phyloP scores from a whole-genome alignment of 1,139 yeast genomes.

The Debaryomycetaceae sp. region DNA sequence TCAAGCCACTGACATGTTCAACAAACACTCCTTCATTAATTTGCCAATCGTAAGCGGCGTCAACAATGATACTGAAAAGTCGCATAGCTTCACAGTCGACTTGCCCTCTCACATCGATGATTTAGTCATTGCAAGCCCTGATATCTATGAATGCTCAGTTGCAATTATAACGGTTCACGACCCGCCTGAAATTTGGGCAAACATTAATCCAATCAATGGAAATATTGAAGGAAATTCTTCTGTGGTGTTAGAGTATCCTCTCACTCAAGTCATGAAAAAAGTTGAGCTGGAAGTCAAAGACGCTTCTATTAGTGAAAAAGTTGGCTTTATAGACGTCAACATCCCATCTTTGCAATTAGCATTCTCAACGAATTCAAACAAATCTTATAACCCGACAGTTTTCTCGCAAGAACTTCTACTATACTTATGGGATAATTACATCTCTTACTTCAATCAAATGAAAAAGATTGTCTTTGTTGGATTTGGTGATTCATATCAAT shows the following conservation, averaged over 20 bases:
- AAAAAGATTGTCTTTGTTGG: slow-evolving; percentile 78
- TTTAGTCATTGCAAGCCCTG: slow-evolving; percentile 73
- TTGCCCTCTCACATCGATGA: slow-evolving; percentile 55
- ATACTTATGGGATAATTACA: slow-evolving; percentile 87
- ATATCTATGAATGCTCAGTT: slow-evolving; percentile 60
- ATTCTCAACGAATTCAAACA: slow-evolving; percentile 14
- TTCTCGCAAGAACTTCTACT: slow-evolving; percentile 74
- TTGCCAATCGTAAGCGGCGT: slow-evolving; percentile 54
- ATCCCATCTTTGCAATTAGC: slow-evolving; percentile 54
- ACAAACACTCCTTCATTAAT: slow-evolving; percentile 55
- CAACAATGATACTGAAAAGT: slow-evolving; percentile 19
- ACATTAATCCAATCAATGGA: slow-evolving; percentile 77
- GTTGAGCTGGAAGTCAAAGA: slow-evolving; percentile 25
- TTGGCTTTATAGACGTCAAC: slow-evolving; percentile 81
- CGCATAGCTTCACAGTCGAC: slow-evolving; percentile 37
- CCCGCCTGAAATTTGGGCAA: slow-evolving; percentile 92
- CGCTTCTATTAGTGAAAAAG: slow-evolving; percentile 37
- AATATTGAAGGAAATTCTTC: slow-evolving; percentile 70
- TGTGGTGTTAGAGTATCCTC: slow-evolving; percentile 51
- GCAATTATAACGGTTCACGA: slow-evolving; percentile 78
- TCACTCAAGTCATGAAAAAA: slow-evolving; percentile 34
- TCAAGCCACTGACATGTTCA: slow-evolving; percentile 59
- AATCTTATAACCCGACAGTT: slow-evolving; percentile 55
- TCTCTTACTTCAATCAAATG: slow-evolving; percentile 66
- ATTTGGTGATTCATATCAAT: slow-evolving; percentile 84